phyloP scores from a whole-genome alignment of 73 alveolate species.

The Tetrahymena elliotti region DNA sequence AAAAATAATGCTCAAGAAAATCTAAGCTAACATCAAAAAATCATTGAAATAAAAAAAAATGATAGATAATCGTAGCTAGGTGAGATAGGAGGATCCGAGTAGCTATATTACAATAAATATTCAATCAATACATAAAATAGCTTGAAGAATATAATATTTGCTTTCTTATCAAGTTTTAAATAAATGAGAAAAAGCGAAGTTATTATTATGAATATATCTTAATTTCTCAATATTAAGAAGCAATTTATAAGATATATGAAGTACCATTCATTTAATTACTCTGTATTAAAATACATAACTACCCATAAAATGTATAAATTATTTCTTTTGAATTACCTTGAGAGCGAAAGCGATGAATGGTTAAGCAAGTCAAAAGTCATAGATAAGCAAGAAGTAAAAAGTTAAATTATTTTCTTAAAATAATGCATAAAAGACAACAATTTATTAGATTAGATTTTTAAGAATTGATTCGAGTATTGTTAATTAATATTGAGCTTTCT shows the following conservation, averaged over 20 bases:
- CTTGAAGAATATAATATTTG: neutral
- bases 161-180: neutral
- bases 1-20: too few relatives aligned
- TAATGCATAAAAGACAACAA: neutral
- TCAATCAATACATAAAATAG: neutral
- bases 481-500: neutral
- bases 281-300: neutral
- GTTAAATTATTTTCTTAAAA: neutral
- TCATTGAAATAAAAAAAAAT: too few relatives aligned
- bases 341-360: neutral
- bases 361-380: neutral
- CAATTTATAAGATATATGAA: neutral
- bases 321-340: neutral
- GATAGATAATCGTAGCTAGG: too few relatives aligned
- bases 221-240: neutral
- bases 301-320: neutral
- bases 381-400: neutral
- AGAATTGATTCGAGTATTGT: too few relatives aligned
- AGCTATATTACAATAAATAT: too few relatives aligned
- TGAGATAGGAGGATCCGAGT: neutral
- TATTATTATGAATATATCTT: neutral
- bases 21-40: too few relatives aligned
- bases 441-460: neutral
- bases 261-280: neutral
- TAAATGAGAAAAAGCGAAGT: neutral